These are phyloP conservation scores for Plasmodium billcollinsi DNA, from an alignment of 169 alveolate genomes.

Conservation along the genomic window DNA sequence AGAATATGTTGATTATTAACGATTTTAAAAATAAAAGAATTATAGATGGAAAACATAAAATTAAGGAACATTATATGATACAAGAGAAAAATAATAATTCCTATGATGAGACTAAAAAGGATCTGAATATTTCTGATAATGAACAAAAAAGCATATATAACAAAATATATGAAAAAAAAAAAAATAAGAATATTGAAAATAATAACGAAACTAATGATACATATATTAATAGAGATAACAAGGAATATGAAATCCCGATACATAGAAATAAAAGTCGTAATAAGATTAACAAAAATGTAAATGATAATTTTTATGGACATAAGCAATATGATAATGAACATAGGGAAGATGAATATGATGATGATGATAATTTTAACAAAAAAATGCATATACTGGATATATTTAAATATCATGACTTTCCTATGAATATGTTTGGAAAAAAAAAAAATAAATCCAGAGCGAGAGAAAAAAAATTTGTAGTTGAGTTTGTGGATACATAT, in stretches of 20 bases:
- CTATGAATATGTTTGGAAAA: constrained; percentile 53
- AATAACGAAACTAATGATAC: not conserved
- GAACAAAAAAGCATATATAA: not conserved
- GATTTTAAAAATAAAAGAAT: not conserved
- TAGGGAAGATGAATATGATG: not conserved
- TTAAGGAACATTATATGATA: not conserved
- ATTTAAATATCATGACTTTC: constrained; percentile 72
- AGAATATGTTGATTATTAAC: constrained; percentile 13
- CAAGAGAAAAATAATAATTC: not conserved
- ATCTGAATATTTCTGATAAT: not conserved
- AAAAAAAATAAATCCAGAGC: constrained; percentile 34
- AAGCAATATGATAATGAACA: constrained; percentile 32
- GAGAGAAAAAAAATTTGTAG: constrained; percentile 54
- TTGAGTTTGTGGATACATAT: constrained; percentile 71
- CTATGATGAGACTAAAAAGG: not conserved
- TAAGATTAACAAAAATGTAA: constrained; percentile 14
- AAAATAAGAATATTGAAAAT: not conserved
- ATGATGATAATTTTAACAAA: constrained; percentile 7
- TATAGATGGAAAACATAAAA: not conserved
- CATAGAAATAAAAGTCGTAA: constrained; percentile 33
- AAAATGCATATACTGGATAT: constrained; percentile 55
- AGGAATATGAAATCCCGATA: constrained; percentile 72
- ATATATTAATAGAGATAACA: constrained; percentile 6
- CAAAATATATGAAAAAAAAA: not conserved
- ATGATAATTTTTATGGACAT: constrained; percentile 43